phyloP scores from a whole-genome alignment of 352 stramenopile species.

The Phytopythium sindhum region DNA sequence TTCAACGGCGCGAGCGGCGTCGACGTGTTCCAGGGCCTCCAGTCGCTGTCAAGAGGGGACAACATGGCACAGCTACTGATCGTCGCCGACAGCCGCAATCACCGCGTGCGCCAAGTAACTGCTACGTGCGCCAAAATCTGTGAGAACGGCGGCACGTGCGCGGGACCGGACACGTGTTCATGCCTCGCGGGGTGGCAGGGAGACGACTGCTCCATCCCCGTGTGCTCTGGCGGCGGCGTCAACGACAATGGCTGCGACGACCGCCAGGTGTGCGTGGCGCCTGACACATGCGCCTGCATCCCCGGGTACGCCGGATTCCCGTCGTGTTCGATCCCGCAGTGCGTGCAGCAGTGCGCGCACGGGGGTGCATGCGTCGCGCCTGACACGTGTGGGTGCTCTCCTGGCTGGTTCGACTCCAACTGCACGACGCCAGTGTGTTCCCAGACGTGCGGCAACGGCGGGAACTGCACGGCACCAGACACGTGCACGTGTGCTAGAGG shows the following conservation, averaged over 20 bases:
- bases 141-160: slow-evolving; percentile 93
- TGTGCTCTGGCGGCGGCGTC: slow-evolving; percentile 27
- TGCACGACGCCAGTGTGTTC: slow-evolving; percentile 95
- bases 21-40: slow-evolving; percentile 51
- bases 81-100: slow-evolving; percentile 92
- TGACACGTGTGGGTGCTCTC: slow-evolving; percentile 90
- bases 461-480: slow-evolving; percentile 92
- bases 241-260: slow-evolving; percentile 28
- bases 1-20: slow-evolving; percentile 69
- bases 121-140: slow-evolving; percentile 91
- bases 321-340: slow-evolving; percentile 78
- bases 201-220: slow-evolving; percentile 84
- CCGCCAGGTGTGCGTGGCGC: slow-evolving; percentile 89
- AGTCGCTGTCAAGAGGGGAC: slow-evolving; percentile 32
- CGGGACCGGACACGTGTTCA: slow-evolving; percentile 80
- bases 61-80: slow-evolving; percentile 57
- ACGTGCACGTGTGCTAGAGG: slow-evolving; percentile 87
- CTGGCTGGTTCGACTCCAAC: slow-evolving; percentile 95
- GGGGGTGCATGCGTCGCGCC: slow-evolving; percentile 86
- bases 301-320: slow-evolving; percentile 85
- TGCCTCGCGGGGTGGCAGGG: slow-evolving; percentile 89
- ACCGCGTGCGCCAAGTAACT: slow-evolving; percentile 90
- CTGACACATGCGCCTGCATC: slow-evolving; percentile 90
- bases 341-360: slow-evolving; percentile 89
- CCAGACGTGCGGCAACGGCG: slow-evolving; percentile 96